phyloP scores from a whole-genome alignment of 2,329 filamentous ascomycete genomes.

The Colletotrichum cordylinicola region DNA sequence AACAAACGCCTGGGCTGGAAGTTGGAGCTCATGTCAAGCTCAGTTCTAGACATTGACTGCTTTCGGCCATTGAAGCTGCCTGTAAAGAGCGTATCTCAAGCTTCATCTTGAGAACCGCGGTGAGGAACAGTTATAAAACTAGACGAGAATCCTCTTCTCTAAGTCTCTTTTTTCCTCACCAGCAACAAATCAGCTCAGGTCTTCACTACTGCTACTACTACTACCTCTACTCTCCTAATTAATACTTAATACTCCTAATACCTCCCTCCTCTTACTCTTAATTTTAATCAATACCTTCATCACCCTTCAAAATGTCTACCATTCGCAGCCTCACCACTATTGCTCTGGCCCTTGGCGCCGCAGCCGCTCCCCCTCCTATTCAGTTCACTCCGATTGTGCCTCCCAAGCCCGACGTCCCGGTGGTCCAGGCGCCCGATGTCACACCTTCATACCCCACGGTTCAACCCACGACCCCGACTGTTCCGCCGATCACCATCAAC shows the following conservation, averaged over 20 bases:
- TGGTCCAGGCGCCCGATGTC: background rate
- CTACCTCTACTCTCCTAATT: background rate
- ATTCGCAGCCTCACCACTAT: background rate
- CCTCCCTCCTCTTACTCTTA: background rate
- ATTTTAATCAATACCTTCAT: background rate
- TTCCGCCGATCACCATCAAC: background rate
- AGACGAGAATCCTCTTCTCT: background rate
- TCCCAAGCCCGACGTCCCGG: background rate
- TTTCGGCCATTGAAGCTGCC: background rate
- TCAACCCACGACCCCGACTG: background rate
- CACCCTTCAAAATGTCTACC: background rate
- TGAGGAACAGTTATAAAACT: background rate
- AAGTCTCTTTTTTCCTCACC: background rate
- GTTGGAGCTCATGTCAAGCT: background rate
- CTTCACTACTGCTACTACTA: background rate
- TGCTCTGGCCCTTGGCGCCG: background rate
- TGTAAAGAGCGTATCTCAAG: background rate
- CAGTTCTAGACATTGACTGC: background rate
- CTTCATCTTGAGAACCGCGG: background rate
- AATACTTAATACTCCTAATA: background rate
- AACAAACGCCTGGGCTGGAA: background rate
- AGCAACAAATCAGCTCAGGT: constrained; percentile 4
- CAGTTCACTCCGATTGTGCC: background rate
- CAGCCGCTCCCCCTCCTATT: background rate
- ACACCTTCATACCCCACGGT: background rate